A percentile compares a stretch with the other conserved stretches of the same genome.
Evolutionary conservation across 371 early-diverging fungal species (phyloP).

Genomic region (Umbelopsis sp.): DNA sequence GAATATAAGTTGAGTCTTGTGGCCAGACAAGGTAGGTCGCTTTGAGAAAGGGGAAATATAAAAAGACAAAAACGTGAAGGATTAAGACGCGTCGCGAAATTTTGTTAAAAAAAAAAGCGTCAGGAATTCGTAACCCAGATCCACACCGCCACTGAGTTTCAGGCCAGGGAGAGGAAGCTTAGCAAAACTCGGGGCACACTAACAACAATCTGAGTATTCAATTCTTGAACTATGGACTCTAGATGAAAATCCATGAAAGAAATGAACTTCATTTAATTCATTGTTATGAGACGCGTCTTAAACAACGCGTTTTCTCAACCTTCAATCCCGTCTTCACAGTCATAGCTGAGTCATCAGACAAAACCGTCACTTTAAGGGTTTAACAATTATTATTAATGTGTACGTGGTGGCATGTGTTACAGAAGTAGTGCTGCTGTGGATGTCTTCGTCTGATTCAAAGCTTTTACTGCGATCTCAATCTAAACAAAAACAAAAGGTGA

Average conservation of each 20-base stretch:
- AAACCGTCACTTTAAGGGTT: neutral
- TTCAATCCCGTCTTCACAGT: neutral
- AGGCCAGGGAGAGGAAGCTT: neutral
- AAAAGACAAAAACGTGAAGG: slow-evolving; percentile 14
- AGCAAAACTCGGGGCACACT: neutral
- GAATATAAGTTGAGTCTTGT: slow-evolving; percentile 1
- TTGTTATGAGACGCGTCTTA: neutral
- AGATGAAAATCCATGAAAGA: too few relatives aligned
- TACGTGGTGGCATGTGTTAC: neutral
- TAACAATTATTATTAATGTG: neutral
- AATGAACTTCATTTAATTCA: neutral
- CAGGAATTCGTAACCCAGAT: slow-evolving; percentile 13
- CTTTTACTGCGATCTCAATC: slow-evolving; percentile 57
- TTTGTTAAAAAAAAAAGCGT: slow-evolving; percentile 5
- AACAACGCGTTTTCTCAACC: neutral
- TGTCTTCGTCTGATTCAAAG: slow-evolving; percentile 23
- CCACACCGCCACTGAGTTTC: slow-evolving; percentile 17
- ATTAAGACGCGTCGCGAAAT: slow-evolving; percentile 18
- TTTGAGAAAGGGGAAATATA: slow-evolving; percentile 1
- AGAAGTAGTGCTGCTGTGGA: neutral
- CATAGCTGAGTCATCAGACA: slow-evolving; percentile 11
- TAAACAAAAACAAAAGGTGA: slow-evolving; percentile 23
- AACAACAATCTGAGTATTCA: too few relatives aligned
- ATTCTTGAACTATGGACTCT: too few relatives aligned
- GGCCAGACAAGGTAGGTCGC: slow-evolving; percentile 4